A percentile compares a stretch with the other conserved stretches of the same genome.
Conservation (phyloP, 768 basidiomycete genomes). For the Pisolithus sp. region DNA sequence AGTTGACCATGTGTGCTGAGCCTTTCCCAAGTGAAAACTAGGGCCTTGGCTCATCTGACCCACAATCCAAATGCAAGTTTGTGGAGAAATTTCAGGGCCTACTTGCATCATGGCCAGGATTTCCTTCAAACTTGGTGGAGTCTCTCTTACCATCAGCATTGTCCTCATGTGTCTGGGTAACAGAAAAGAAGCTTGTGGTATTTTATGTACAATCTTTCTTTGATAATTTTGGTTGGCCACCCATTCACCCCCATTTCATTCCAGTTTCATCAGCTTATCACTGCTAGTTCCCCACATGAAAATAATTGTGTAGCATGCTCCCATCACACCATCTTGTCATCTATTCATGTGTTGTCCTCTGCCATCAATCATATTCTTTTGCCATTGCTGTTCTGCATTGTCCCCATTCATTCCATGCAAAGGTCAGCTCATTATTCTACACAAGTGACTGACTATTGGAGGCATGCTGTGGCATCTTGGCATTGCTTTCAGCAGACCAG, state of each 20-base stretch:
- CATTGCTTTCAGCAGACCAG: no score
- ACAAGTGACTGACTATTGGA: no score
- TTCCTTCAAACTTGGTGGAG: neutral
- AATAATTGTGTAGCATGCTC: no score
- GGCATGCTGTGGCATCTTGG: no score
- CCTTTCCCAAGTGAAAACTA: neutral
- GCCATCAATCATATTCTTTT: no score
- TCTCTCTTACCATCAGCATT: neutral
- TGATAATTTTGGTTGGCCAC: constrained; percentile 1
- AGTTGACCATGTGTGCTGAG: neutral
- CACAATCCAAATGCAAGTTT: neutral
- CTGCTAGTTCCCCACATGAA: no score
- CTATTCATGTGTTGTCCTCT: no score
- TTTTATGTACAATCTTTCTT: constrained; percentile 5
- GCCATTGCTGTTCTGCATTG: no score
- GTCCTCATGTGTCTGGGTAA: neutral
- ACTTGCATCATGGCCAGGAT: neutral
- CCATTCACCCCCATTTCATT: constrained; percentile 1
- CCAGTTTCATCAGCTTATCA: neutral
- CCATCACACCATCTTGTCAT: no score
- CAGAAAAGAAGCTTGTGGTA: neutral
- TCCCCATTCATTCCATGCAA: no score
- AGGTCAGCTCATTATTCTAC: no score
- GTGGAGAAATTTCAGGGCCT: neutral
- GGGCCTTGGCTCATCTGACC: neutral